Percentiles rank a stretch among this genome's conserved stretches.
Evolutionary conservation across 2,329 filamentous ascomycete genomes (phyloP).

Genomic region (Pyricularia sp.): DNA sequence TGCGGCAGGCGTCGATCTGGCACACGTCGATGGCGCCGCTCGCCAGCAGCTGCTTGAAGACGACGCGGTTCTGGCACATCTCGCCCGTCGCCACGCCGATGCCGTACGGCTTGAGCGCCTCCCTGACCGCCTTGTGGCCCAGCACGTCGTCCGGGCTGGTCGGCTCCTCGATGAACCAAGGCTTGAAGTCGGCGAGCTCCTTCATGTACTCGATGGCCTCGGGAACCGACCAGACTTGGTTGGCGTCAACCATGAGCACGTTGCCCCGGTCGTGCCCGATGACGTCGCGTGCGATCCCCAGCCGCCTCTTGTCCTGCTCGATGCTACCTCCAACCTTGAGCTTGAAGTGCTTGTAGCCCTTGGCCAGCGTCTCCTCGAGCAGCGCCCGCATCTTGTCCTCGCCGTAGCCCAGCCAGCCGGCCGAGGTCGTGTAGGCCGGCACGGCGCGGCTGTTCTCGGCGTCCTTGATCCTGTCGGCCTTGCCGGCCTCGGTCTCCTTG

Average conservation of each 20-base stretch:
- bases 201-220: constrained; percentile 84
- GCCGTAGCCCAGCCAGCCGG: constrained; percentile 83
- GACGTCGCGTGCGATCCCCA: constrained; percentile 63
- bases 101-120: constrained; percentile 59
- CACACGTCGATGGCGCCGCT: constrained; percentile 73
- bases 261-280: constrained; percentile 65
- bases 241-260: constrained; percentile 84
- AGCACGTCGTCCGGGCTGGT: constrained; percentile 83
- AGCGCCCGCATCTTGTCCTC: constrained; percentile 75
- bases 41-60: constrained; percentile 84
- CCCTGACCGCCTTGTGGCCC: constrained; percentile 72
- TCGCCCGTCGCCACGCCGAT: constrained; percentile 86
- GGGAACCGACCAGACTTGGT: constrained; percentile 84
- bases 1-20: constrained; percentile 80
- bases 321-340: constrained; percentile 71
- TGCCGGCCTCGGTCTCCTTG: constrained; percentile 50
- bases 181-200: constrained; percentile 67
- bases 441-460: constrained; percentile 64
- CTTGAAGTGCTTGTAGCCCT: constrained; percentile 81
- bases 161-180: constrained; percentile 92
- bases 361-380: constrained; percentile 57
- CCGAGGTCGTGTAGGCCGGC: constrained; percentile 80
- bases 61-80: constrained; percentile 89
- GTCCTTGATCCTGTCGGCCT: constrained; percentile 58
- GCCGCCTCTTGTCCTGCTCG: constrained; percentile 55